Evolutionary conservation across 2,329 filamentous ascomycete genomes (phyloP), one percentile per base, ranked within the genome.

Genomic region (Sarocladiaceae sp.): DNA sequence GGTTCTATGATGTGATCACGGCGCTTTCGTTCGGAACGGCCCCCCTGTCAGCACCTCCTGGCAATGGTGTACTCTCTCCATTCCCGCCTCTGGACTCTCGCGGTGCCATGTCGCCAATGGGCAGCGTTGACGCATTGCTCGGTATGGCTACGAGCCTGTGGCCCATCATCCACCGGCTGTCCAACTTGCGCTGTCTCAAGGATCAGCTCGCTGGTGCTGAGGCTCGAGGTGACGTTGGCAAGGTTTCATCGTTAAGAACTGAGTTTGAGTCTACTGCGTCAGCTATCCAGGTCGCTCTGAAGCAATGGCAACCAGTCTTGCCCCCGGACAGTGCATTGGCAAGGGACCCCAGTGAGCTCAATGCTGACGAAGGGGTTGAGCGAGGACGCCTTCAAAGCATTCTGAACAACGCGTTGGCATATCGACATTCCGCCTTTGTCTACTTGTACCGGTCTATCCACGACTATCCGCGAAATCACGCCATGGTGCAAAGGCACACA

Each of bases 1-100:
- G 75, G 5, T 82, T 82, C 52, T 82, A 82, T 59, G 78, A 82
- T 55, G 78, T 82, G 18, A 82, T 82, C 45, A 73, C 78, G 5
- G 78, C 79, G 1, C 62, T 83, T 23, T 82, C 78, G 0, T 70
- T 81, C 42, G 77, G 76, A 45, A 78, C 74, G 11, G 65, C 75
- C 4, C 77, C 78, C 2, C 65, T 80, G 11, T 74, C 74, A 1
- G 68, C 64, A 11, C 66, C 72, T 3, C 69, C 73, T 2, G 67
- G 69, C 11, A 65, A 67, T 4, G 67, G 68, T 13, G 66, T 69
- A 19, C 62, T 74, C 2, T 57, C 70, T 3, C 70, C 72, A 1
- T 63, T 74, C 31, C 66, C 73, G 13, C 66, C 69, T 2, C 55
- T 70, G n/a, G 65, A 73, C 45, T 65, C 69, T 2, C 60, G 63